Conservation (phyloP, 805 yeast species). For the Groenewaldozyma tartarivorans region DNA sequence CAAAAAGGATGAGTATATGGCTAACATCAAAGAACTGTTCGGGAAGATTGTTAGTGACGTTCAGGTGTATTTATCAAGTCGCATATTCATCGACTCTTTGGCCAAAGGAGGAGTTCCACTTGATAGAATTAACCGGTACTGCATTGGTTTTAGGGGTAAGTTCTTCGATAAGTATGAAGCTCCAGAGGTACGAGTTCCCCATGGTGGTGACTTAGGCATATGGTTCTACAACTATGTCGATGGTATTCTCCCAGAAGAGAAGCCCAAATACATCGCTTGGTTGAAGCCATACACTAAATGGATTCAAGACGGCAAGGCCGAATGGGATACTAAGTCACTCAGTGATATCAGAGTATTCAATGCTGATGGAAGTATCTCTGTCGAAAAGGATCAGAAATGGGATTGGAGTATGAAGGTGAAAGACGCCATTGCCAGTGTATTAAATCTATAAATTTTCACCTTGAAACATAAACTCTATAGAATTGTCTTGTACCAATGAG, state of each 20-base stretch:
- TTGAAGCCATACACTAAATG: conserved; percentile 3
- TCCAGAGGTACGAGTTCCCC: conserved; percentile 7
- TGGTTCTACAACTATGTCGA: conserved; percentile 8
- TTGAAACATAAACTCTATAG: conserved; percentile 1
- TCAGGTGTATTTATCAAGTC: conserved; percentile 7
- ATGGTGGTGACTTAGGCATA: conserved; percentile 8
- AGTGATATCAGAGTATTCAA: conserved; percentile 1
- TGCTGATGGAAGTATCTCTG: background rate
- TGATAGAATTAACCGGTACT: conserved; percentile 5
- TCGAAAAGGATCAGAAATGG: conserved; percentile 3
- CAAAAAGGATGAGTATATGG: background rate
- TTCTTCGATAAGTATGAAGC: conserved; percentile 1
- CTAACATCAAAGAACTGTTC: conserved; percentile 6
- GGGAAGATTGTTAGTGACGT: conserved; percentile 6
- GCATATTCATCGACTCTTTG: conserved; percentile 7
- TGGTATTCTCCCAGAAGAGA: conserved; percentile 3
- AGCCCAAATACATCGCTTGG: conserved; percentile 3
- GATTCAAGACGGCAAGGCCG: background rate
- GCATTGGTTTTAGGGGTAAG: conserved; percentile 5
- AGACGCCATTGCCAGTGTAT: background rate
- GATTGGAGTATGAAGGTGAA: conserved; percentile 4
- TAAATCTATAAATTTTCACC: background rate
- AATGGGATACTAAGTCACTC: background rate
- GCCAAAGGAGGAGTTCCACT: conserved; percentile 6
- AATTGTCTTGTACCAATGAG: conserved; percentile 3